Percentiles rank a stretch among this genome's conserved stretches.
These are phyloP conservation scores for Jatropha podagrica DNA, from an alignment of 441 rosid genomes.

Conservation along the genomic window DNA sequence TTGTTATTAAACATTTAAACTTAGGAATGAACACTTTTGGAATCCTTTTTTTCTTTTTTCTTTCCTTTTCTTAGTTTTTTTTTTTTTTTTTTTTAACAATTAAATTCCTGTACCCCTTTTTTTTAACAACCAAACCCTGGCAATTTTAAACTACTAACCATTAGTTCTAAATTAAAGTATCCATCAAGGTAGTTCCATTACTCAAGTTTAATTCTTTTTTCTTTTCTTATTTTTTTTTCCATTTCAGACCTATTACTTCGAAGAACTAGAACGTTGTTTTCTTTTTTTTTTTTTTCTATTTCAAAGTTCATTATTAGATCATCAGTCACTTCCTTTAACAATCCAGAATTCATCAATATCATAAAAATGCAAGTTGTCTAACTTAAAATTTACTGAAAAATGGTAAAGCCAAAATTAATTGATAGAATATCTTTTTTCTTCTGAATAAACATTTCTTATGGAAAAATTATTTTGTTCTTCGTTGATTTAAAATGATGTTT, in stretches of 20 bases:
- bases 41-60: background rate
- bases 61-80: background rate
- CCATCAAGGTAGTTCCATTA: background rate
- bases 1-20: background rate
- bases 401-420: background rate
- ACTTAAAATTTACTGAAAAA: background rate
- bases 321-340: background rate
- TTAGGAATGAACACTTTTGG: background rate
- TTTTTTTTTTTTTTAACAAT: background rate
- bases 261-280: background rate
- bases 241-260: background rate
- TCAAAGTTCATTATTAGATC: background rate
- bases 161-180: background rate
- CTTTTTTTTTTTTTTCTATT: background rate
- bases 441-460: too few species aligned
- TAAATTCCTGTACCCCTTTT: background rate
- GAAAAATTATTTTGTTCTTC: background rate
- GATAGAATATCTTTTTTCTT: too few species aligned
- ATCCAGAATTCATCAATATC: background rate
- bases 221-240: background rate
- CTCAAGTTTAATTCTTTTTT: background rate
- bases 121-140: background rate
- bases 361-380: background rate
- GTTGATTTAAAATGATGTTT: background rate
- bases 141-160: background rate